Base-by-base conservation (phyloP, 2,329 filamentous ascomycete genomes). In the Exophiala spinifera region DNA sequence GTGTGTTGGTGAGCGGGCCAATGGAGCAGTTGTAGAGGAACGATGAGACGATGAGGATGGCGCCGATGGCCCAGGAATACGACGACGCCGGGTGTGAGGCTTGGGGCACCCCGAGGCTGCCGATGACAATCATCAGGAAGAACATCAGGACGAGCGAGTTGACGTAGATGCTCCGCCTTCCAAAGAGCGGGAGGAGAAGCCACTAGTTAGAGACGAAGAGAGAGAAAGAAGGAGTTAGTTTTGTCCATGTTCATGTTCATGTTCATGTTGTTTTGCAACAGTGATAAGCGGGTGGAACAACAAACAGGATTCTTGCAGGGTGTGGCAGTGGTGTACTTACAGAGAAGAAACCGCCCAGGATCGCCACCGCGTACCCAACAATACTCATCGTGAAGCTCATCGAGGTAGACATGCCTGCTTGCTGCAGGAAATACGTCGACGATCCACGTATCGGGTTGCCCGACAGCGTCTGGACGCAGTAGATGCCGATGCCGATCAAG, bases 1-100 rank as follows among this genome's bases (percentile, higher is more conserved):
- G 66, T 1, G 74, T 73, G 64, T 80, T 82, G 3, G 76, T 76
- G 11, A 82, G 74, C 0, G 79, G 79, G 0, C 79, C 80, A 10
- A 83, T 73, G 1, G 78, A 76, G 49, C 77, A 71, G 61, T 77
- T 78, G 63, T 82, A 83, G 1, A 76, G 71, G 47, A 82, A 79
- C 0, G 77, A 78, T 63, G 77, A 82, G 44, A 79, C 61, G 48
- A 83, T 74, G 31, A 81, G 36, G 64, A 82, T 66, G 3, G 74
- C 71, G 2, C 77, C 79, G 1, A 55, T 71, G 62, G 62, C 62
- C 65, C 65, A 69, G 46, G 65, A 51, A 23, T 51, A 56, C 23
- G 19, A n/a, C 17, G 14, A n/a, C 17, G 14, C 17, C 7, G 10
- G 34, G 5, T 37, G 34, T 0, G 51, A 34, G 0, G 55, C 50